phyloP scores from a whole-genome alignment of 2,329 filamentous ascomycete species.

The Tolypocladium inflatum region DNA sequence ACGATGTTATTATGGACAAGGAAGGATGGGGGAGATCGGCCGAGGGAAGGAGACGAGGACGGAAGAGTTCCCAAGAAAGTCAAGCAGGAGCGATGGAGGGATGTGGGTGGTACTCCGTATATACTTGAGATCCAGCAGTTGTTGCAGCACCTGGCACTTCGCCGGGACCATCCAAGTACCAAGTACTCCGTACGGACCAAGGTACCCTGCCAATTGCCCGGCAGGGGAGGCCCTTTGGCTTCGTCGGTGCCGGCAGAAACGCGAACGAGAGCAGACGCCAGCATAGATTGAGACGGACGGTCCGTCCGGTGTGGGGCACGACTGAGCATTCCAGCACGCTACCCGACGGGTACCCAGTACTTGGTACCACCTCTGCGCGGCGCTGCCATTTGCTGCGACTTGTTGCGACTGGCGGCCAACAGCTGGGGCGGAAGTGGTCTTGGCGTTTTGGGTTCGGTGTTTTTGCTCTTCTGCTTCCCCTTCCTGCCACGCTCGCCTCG shows the following conservation, averaged over 20 bases:
- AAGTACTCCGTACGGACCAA: neutral
- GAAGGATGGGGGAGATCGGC: neutral
- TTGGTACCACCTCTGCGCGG: neutral
- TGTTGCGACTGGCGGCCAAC: neutral
- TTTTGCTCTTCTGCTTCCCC: neutral
- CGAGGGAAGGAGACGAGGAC: neutral
- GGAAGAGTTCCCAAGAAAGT: neutral
- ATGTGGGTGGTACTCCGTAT: neutral
- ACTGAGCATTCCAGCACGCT: slow-evolving; percentile 1
- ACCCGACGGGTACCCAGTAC: neutral
- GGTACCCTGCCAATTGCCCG: neutral
- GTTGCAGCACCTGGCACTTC: neutral
- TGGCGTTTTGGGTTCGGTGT: neutral
- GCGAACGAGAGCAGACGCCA: neutral
- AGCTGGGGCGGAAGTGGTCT: neutral
- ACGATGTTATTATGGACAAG: neutral
- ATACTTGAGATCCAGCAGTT: neutral
- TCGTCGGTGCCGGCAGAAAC: neutral
- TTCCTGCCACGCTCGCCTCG: neutral
- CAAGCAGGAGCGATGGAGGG: neutral
- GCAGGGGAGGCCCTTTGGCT: neutral
- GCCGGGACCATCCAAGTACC: neutral
- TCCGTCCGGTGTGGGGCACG: slow-evolving; percentile 5
- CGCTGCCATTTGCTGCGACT: neutral
- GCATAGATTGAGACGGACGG: neutral